phyloP scores from a whole-genome alignment of 305 asterid species.

The Fraxinus albicans region DNA sequence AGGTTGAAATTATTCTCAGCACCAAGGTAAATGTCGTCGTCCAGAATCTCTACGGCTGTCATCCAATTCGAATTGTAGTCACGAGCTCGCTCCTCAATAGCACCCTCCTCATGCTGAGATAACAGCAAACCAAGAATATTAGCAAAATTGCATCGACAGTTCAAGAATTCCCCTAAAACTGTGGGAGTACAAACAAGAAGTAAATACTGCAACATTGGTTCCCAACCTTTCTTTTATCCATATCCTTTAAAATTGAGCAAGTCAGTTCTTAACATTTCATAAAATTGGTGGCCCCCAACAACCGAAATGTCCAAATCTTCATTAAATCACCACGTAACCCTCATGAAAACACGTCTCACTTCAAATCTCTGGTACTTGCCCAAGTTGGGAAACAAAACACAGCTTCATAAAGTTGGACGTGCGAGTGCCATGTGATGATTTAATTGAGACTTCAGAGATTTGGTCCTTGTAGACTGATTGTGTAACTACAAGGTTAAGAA shows the following conservation, averaged over 20 bases:
- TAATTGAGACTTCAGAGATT: not conserved
- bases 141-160: not conserved
- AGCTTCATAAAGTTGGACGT: not conserved
- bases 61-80: slow-evolving; percentile 98
- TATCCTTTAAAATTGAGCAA: not conserved
- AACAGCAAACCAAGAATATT: slow-evolving; percentile 1
- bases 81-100: slow-evolving; percentile 94
- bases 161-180: not conserved
- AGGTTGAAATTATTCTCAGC: slow-evolving; percentile 88
- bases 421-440: not conserved
- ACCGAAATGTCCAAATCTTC: not conserved
- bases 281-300: not conserved
- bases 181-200: not conserved
- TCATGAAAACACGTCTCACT: not conserved
- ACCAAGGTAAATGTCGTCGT: slow-evolving; percentile 87
- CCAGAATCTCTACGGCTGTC: slow-evolving; percentile 97
- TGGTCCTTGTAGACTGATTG: not conserved
- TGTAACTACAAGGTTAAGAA: not conserved
- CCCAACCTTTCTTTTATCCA: not conserved
- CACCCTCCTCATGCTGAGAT: slow-evolving; percentile 94
- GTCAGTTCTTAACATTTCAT: not conserved
- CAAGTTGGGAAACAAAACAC: not conserved
- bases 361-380: not conserved
- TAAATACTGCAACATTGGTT: not conserved
- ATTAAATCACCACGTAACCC: not conserved